Base-by-base conservation (phyloP, 768 basidiomycete species). In the Pholiota molesta region DNA sequence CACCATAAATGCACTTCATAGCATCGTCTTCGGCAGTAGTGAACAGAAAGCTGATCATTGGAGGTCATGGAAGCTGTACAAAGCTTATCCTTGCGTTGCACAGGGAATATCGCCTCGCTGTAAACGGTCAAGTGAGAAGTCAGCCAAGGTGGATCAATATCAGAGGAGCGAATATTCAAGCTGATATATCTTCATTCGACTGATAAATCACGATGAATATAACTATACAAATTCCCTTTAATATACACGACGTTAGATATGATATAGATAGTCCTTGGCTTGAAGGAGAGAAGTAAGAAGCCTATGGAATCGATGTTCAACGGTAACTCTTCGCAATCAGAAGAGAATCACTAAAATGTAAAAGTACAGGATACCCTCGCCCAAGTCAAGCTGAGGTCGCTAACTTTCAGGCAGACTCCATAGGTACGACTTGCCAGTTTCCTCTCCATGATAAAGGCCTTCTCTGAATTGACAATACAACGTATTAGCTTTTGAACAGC, bases 371-470 rank as follows among this genome's bases (percentile, higher is more conserved):
- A 58, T 47, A 13, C n/a, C 9, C 33, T 60, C 68, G 23, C 14
- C 35, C 35, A 37, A 13, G 14, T 37, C 10, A 16, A 37, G 35
- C 35, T 9, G 35, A 37, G 47, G 23, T 26, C 47, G n/a, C 47
- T 49, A 83, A 54, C 59, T 68, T 28, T 88, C 86, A 4, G 86
- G 86, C 17, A 87, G 72, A 57, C 74, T 80, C 86, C 87, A 88
- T 14, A 79, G 68, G 67, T 77, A 88, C 17, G 83, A 77, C 69
- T 83, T 84, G 1, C 88, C 88, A 5, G 81, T 82, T 53, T 83
- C 82, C 66, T 90, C 87, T n/a, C 87, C 88, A 65, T 86, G 85
- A 68, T 81, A 87, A 23, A 90, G 71, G 19, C 73, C 78, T 66
- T 90, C 88, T 17, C 87, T 88, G 62, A 1, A 63, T 4, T 11